A percentile compares a stretch with the other conserved stretches of the same genome.
Evolutionary conservation across 164 flowering plant species (phyloP).

Genomic region (Vitis labrusca): DNA sequence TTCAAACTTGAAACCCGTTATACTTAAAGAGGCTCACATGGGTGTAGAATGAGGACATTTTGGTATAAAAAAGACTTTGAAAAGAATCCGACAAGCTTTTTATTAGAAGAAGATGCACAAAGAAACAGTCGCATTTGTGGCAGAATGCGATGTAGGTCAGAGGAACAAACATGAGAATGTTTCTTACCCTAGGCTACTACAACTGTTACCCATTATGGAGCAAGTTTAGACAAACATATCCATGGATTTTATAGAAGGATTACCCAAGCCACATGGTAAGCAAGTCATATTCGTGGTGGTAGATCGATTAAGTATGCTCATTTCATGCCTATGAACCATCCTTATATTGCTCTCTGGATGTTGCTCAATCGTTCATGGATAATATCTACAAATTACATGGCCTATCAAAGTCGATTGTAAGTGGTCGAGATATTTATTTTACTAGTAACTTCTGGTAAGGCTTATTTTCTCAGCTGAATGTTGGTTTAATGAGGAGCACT

Average conservation of each 20-base stretch:
- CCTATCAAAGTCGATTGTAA: neutral
- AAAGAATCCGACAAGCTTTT: neutral
- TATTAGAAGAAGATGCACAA: neutral
- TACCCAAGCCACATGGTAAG: neutral
- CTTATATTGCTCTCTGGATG: neutral
- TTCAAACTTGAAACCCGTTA: no score
- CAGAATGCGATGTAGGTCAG: neutral
- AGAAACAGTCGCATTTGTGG: neutral
- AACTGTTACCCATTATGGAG: conserved; percentile 2
- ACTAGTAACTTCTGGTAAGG: no score
- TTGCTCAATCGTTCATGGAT: neutral
- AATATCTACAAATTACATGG: conserved; percentile 1
- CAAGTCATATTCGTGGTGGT: conserved; percentile 7
- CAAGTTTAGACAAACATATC: neutral
- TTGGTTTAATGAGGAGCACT: no score
- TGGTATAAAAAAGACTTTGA: neutral
- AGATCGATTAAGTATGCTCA: conserved; percentile 10
- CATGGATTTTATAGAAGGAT: neutral
- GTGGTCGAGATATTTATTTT: no score
- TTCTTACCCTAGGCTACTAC: neutral
- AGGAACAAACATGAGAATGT: neutral
- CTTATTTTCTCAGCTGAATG: no score
- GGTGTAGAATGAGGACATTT: no score
- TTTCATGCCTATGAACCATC: neutral
- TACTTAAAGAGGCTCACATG: no score